Evolutionary conservation across 495 filamentous ascomycete species (phyloP).

Genomic region (Cairneyella variabilis): DNA sequence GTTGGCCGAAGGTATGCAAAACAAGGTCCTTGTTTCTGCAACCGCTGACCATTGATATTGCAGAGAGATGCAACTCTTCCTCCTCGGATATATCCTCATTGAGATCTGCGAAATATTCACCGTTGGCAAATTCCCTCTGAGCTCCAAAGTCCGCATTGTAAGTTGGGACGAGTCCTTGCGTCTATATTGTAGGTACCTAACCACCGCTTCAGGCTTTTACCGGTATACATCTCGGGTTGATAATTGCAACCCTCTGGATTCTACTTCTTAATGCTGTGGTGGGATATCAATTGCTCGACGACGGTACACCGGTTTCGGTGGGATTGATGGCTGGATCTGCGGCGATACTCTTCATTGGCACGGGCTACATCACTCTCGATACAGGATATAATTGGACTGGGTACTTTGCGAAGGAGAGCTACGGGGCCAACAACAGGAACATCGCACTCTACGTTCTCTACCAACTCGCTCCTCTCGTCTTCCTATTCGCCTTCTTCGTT

Average conservation of each 20-base stretch:
- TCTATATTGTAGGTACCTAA: conserved; percentile 12
- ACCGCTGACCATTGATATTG: conserved; percentile 23
- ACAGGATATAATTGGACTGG: conserved; percentile 84
- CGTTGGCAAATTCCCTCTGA: conserved; percentile 80
- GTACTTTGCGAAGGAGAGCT: conserved; percentile 62
- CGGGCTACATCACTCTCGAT: conserved; percentile 93
- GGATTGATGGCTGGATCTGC: conserved; percentile 71
- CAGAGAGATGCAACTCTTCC: conserved; percentile 95
- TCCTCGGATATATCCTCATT: conserved; percentile 82
- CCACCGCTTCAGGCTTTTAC: conserved; percentile 67
- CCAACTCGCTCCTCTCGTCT: conserved; percentile 85
- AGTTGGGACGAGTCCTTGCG: conserved; percentile 23
- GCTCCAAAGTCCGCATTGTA: conserved; percentile 62
- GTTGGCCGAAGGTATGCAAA: conserved; percentile 79
- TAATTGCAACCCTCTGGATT: conserved; percentile 85
- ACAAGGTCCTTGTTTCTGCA: not conserved
- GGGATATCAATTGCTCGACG: conserved; percentile 90
- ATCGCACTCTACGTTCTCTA: conserved; percentile 93
- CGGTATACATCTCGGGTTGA: conserved; percentile 87
- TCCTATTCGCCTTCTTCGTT: conserved; percentile 76
- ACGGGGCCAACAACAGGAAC: conserved; percentile 57
- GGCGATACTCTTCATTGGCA: conserved; percentile 73
- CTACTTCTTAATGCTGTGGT: conserved; percentile 89
- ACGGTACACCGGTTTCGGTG: conserved; percentile 82
- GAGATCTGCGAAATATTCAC: conserved; percentile 96